Evolutionary conservation across 306 rosid species (phyloP).

Genomic region (Prinsepia uniflora): DNA sequence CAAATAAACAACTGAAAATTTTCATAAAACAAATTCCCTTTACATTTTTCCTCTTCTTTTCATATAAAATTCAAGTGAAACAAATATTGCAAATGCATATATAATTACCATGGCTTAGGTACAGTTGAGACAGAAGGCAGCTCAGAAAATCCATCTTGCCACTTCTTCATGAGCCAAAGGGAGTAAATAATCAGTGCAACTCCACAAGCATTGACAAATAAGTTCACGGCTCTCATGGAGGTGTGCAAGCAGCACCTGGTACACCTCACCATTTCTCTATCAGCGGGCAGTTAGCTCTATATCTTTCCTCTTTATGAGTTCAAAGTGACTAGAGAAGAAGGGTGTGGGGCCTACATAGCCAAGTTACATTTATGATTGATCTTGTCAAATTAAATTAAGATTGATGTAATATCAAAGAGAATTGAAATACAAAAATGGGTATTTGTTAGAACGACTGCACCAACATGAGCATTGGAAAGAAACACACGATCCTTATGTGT

Average conservation of each 20-base stretch:
- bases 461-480: too few relatives aligned
- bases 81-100: too few relatives aligned
- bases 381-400: not conserved
- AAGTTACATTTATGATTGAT: not conserved
- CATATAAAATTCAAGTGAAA: too few relatives aligned
- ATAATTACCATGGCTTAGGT: slow-evolving; percentile 37
- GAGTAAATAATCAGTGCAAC: slow-evolving; percentile 42
- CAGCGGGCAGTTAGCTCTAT: too few relatives aligned
- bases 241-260: slow-evolving; percentile 30
- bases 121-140: slow-evolving; percentile 14
- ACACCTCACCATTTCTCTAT: slow-evolving; percentile 27
- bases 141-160: slow-evolving; percentile 33
- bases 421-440: too few relatives aligned
- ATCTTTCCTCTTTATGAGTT: not conserved
- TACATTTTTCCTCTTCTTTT: not conserved
- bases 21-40: not conserved
- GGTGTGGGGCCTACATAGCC: too few relatives aligned
- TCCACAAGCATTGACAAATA: slow-evolving; percentile 34
- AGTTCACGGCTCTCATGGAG: slow-evolving; percentile 26
- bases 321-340: not conserved
- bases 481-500: too few relatives aligned
- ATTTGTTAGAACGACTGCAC: too few relatives aligned
- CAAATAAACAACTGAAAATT: too few relatives aligned
- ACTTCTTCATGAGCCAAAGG: slow-evolving; percentile 49
- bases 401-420: too few relatives aligned